Conservation (phyloP, 345 rosid species). For the Salix viminalis region DNA sequence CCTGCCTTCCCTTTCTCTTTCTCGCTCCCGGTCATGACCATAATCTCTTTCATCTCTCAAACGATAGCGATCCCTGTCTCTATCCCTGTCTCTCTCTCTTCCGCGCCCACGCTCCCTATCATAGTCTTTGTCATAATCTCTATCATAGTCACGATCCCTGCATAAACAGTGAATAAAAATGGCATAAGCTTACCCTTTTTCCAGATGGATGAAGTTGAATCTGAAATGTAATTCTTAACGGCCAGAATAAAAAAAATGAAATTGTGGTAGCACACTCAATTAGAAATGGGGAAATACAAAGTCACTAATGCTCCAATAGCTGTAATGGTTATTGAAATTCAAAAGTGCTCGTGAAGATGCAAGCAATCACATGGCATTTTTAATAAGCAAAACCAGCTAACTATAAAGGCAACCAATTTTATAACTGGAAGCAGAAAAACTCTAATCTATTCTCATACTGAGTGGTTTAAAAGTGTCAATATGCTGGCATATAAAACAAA, state of each 20-base stretch:
- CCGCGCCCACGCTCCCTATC: slow-evolving; percentile 25
- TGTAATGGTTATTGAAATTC: background rate
- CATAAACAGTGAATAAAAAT: background rate
- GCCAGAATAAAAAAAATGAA: background rate
- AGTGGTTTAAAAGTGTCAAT: background rate
- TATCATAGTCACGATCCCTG: slow-evolving; percentile 60
- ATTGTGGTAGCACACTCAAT: background rate
- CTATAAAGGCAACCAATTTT: background rate
- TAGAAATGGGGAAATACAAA: background rate
- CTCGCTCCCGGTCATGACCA: slow-evolving; percentile 71
- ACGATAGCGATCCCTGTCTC: slow-evolving; percentile 64
- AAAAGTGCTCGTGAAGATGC: background rate
- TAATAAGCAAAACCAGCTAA: background rate
- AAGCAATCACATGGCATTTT: background rate
- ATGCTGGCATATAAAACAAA: background rate
- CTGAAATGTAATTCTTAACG: background rate
- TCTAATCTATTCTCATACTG: background rate
- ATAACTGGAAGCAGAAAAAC: background rate
- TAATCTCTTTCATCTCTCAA: slow-evolving; percentile 63
- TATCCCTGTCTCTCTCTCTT: slow-evolving; percentile 31
- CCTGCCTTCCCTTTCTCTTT: slow-evolving; percentile 71
- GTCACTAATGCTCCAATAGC: background rate
- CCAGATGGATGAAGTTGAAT: background rate
- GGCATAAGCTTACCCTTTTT: background rate
- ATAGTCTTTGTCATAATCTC: slow-evolving; percentile 39